Conservation (phyloP, 2,329 filamentous ascomycete species). For the Pestalotiopsis sp. region DNA sequence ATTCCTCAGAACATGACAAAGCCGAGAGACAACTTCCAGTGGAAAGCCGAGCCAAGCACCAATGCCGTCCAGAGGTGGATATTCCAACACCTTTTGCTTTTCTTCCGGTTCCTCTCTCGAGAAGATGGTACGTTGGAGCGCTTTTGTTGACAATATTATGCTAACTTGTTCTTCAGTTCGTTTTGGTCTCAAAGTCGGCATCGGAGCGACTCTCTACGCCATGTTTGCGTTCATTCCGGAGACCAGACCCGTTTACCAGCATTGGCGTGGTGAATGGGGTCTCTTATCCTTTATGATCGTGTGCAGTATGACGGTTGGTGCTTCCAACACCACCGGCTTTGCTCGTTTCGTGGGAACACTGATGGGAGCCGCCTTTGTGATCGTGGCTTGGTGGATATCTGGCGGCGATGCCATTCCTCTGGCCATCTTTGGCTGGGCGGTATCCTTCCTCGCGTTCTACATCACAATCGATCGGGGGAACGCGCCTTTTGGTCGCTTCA, state of each 20-base stretch:
- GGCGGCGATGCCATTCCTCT: slow-evolving; percentile 74
- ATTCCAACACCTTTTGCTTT: slow-evolving; percentile 48
- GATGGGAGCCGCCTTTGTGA: slow-evolving; percentile 75
- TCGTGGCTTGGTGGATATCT: slow-evolving; percentile 77
- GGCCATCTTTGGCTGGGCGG: slow-evolving; percentile 79
- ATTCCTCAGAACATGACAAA: slow-evolving; percentile 57
- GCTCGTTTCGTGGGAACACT: slow-evolving; percentile 86
- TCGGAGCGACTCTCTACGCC: slow-evolving; percentile 86
- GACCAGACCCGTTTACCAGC: slow-evolving; percentile 78
- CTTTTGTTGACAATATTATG: not conserved
- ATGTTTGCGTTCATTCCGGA: slow-evolving; percentile 82
- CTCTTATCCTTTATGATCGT: slow-evolving; percentile 97
- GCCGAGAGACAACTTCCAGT: slow-evolving; percentile 56
- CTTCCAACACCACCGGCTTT: slow-evolving; percentile 89
- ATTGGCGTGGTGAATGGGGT: slow-evolving; percentile 96
- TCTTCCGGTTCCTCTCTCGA: slow-evolving; percentile 51
- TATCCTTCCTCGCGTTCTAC: slow-evolving; percentile 84
- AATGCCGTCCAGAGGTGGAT: slow-evolving; percentile 39
- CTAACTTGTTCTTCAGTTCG: slow-evolving; percentile 43
- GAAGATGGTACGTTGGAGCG: slow-evolving; percentile 50
- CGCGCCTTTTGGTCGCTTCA: slow-evolving; percentile 89
- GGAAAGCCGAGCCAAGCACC: slow-evolving; percentile 55
- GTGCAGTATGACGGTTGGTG: slow-evolving; percentile 95
- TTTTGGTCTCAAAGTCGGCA: slow-evolving; percentile 91
- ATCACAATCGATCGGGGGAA: slow-evolving; percentile 84